Conservation (phyloP, 2,329 filamentous ascomycete genomes). For the Alternaria gansuensis region DNA sequence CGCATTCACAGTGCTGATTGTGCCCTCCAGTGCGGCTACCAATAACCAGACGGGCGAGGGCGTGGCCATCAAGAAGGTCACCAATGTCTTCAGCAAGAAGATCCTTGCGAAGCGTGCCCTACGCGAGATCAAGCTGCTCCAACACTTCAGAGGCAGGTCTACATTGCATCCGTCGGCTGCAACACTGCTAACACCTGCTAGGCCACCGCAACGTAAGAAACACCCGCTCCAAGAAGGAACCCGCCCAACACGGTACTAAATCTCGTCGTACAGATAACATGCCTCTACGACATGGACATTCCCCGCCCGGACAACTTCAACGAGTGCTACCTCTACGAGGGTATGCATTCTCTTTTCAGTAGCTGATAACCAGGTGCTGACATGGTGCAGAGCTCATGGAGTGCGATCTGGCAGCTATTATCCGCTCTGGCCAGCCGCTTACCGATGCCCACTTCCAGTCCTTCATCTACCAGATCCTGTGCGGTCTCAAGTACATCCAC, state of each 20-base stretch:
- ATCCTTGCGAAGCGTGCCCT: conserved; percentile 97
- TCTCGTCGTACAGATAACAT: conserved; percentile 78
- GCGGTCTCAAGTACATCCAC: conserved; percentile 98
- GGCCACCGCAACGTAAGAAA: conserved; percentile 59
- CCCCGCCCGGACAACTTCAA: conserved; percentile 97
- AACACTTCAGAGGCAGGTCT: conserved; percentile 79
- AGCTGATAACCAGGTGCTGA: conserved; percentile 32
- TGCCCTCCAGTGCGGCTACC: conserved; percentile 76
- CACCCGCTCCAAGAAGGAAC: conserved; percentile 60
- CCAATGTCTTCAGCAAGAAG: conserved; percentile 99
- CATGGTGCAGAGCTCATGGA: conserved; percentile 87
- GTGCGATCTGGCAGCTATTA: conserved; percentile 97
- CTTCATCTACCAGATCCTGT: conserved; percentile 99
- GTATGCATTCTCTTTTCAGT: conserved; percentile 57
- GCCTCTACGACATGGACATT: conserved; percentile 99
- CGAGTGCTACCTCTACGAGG: conserved; percentile 98
- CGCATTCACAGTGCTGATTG: conserved; percentile 30
- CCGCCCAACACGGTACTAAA: conserved; percentile 50
- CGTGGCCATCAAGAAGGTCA: conserved; percentile 99
- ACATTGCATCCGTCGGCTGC: conserved; percentile 5
- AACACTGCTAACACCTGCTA: conserved; percentile 39
- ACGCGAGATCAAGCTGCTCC: conserved; percentile 97
- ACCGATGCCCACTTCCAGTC: conserved; percentile 99
- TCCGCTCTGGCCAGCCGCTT: conserved; percentile 93
- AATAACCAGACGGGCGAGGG: conserved; percentile 91